These are phyloP conservation scores for Myxozyma mucilagina DNA, from an alignment of 805 yeast species.

Conservation along the genomic window DNA sequence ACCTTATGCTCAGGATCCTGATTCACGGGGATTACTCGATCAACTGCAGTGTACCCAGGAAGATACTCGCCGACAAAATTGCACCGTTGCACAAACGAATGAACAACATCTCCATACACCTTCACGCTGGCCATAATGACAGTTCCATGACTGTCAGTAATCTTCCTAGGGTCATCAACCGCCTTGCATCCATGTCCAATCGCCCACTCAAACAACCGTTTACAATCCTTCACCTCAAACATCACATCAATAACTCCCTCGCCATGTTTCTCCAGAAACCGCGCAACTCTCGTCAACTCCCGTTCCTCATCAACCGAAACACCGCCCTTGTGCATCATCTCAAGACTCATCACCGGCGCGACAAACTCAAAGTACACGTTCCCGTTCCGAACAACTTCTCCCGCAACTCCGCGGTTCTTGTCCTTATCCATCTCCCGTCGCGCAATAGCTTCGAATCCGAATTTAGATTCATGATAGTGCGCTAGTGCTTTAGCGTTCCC, in stretches of 20 bases:
- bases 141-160: conserved; percentile 52
- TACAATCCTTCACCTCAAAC: conserved; percentile 58
- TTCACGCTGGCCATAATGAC: conserved; percentile 55
- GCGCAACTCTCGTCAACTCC: conserved; percentile 7
- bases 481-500: conserved; percentile 42
- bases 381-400: conserved; percentile 62
- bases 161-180: conserved; percentile 37
- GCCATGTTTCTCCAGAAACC: conserved; percentile 52
- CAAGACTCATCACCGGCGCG: conserved; percentile 46
- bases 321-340: conserved; percentile 33
- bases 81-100: conserved; percentile 59
- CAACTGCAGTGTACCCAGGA: conserved; percentile 48
- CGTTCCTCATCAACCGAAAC: conserved; percentile 20
- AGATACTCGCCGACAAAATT: conserved; percentile 49
- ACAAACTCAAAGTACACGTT: conserved; percentile 51
- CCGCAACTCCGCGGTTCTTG: conserved; percentile 9
- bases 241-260: conserved; percentile 81
- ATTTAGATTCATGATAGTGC: conserved; percentile 50
- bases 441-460: conserved; percentile 68
- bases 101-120: conserved; percentile 64
- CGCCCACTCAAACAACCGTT: conserved; percentile 49
- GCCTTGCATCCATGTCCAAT: conserved; percentile 54
- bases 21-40: background rate
- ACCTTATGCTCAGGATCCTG: conserved; percentile 32
- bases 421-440: conserved; percentile 57